Base-by-base conservation (phyloP, 768 basidiomycete genomes). In the Boletus insuetus region DNA sequence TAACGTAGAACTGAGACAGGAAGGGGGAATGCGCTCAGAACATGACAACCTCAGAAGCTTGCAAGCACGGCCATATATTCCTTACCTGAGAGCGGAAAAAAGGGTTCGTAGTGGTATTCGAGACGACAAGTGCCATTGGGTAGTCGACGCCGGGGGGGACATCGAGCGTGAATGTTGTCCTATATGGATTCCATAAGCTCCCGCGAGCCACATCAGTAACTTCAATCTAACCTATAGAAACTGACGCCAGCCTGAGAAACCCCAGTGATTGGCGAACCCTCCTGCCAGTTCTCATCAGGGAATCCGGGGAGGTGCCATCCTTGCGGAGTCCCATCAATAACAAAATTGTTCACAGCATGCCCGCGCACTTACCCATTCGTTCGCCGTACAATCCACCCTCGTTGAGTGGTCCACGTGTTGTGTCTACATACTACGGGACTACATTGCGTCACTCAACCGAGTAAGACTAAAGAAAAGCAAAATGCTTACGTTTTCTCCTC, bases 251-350 rank as follows among this genome's bases (percentile, higher is more conserved):
- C 74, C 9, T 68, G 57, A 6, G 72, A 65, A 37, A 75, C 73
- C 29, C 79, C 80, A 2, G 56, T 62, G 10, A 73, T 78, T 1
- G 81, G 80, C 12, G 69, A 72, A 4, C 77, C 72, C 29, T 58
- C 50, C 12, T 69, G 61, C 83, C 83, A 84, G 1, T 54, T 56
- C 12, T 72, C 66, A 51, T 82, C 80, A 42, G 81, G 69, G 65
- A 80, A 82, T 31, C 73, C 77, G 20, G 83, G 83, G n/a, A 84
- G 73, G 61, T 85, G 83, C 79, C 81, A 83, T 35, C 82, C 65
- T 54, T 51, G 24, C 12, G 19, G 24, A 1, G 24, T 24, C 35
- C n/a, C 9, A 17, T 69, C 53, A 62, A 38, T 29, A 22, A 48
- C 38, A 34, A 16, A 16, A 34, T n/a, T 12, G 16, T 17, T 14